Evolutionary conservation across 345 rosid genomes (phyloP).

Genomic region (Eucalyptus cloeziana): DNA sequence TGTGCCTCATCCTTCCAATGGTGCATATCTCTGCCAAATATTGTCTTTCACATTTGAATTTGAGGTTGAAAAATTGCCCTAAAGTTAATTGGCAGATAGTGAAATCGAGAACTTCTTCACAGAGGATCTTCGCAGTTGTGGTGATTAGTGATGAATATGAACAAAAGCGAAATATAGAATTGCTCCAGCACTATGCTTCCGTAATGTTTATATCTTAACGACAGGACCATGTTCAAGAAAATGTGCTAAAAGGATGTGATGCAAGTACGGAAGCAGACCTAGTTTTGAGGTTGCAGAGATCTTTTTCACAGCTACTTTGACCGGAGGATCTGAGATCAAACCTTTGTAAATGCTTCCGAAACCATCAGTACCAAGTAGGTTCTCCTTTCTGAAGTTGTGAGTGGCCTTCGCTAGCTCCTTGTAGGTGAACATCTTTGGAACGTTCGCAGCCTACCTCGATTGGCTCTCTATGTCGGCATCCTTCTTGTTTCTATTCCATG

Average conservation of each 20-base stretch:
- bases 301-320: conserved; percentile 16
- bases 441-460: conserved; percentile 8
- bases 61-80: neutral
- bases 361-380: conserved; percentile 20
- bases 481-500: neutral
- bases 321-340: conserved; percentile 6
- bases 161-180: neutral
- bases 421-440: conserved; percentile 9
- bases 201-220: neutral
- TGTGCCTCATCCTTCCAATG: conserved; percentile 23
- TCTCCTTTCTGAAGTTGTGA: conserved; percentile 17
- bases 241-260: neutral
- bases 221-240: neutral
- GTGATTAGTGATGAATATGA: neutral
- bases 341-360: conserved; percentile 30
- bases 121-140: neutral
- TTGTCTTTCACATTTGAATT: conserved; percentile 12
- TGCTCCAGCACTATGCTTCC: neutral
- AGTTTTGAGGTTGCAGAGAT: conserved; percentile 21
- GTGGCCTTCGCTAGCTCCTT: conserved; percentile 21
- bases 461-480: conserved; percentile 5
- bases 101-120: neutral
- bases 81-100: neutral
- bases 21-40: conserved; percentile 27
- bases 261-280: neutral